Evolutionary conservation across 83 land plant genomes (phyloP).

Genomic region (Diphasiastrum complanatum): DNA sequence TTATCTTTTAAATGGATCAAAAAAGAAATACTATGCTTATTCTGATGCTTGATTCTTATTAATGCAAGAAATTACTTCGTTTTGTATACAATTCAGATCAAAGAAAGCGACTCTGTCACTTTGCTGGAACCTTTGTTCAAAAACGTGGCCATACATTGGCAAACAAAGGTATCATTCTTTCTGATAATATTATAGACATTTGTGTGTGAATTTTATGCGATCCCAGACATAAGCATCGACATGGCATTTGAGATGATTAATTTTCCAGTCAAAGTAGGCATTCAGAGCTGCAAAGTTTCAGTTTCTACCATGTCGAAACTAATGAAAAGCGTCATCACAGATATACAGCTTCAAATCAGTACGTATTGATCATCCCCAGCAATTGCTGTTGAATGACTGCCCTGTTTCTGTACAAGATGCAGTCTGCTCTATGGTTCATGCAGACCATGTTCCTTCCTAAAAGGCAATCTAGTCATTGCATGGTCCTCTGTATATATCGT

Average conservation of each 20-base stretch:
- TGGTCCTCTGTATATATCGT: too few species aligned
- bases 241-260: too few species aligned
- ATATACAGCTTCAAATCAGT: constrained; percentile 22
- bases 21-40: too few species aligned
- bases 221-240: too few species aligned
- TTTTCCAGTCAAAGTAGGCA: too few species aligned
- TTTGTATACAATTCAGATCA: constrained; percentile 22
- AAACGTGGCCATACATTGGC: constrained; percentile 19
- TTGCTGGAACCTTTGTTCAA: constrained; percentile 36
- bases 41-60: too few species aligned
- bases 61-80: neutral
- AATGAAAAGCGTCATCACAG: constrained; percentile 13
- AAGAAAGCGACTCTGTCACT: constrained; percentile 29
- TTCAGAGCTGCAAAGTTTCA: too few species aligned
- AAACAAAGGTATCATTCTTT: constrained; percentile 26
- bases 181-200: neutral
- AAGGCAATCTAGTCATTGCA: too few species aligned
- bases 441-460: constrained; percentile 36
- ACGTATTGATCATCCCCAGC: constrained; percentile 36
- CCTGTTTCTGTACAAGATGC: constrained; percentile 32
- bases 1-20: too few species aligned
- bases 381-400: constrained; percentile 28
- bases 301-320: neutral
- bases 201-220: too few species aligned
- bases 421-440: constrained; percentile 34